Percentiles rank a stretch among this genome's conserved stretches.
phyloP scores from a whole-genome alignment of 257 asterid species.

The Primulina tabacum region DNA sequence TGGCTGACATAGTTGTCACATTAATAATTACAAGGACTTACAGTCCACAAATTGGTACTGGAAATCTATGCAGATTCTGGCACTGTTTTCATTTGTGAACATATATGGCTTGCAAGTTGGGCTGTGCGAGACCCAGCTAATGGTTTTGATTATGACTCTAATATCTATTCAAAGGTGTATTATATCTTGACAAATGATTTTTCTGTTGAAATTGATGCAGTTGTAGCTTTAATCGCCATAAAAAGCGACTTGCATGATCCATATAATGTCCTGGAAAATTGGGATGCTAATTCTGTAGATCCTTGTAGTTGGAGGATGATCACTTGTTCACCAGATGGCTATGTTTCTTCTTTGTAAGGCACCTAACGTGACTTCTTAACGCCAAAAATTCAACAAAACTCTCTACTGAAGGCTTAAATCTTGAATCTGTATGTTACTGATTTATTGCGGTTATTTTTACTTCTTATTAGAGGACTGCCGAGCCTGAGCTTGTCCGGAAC shows the following conservation, averaged over 20 bases:
- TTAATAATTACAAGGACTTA: too few relatives aligned
- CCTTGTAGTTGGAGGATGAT: slow-evolving; percentile 99
- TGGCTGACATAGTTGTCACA: too few relatives aligned
- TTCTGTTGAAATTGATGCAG: slow-evolving; percentile 37
- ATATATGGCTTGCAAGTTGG: too few relatives aligned
- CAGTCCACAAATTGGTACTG: too few relatives aligned
- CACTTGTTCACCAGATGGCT: slow-evolving; percentile 76
- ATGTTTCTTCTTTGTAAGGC: slow-evolving; percentile 87
- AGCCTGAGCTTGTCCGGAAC: slow-evolving; percentile 78
- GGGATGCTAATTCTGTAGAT: slow-evolving; percentile 97
- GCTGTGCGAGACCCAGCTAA: too few relatives aligned
- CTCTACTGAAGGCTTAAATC: background rate
- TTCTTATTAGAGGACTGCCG: slow-evolving; percentile 66
- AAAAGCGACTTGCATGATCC: slow-evolving; percentile 73
- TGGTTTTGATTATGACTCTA: too few relatives aligned
- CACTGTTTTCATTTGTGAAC: too few relatives aligned
- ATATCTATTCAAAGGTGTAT: background rate
- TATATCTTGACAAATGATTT: slow-evolving; percentile 3
- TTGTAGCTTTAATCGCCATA: slow-evolving; percentile 84
- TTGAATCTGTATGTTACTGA: slow-evolving; percentile 10
- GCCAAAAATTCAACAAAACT: background rate
- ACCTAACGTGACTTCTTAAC: background rate
- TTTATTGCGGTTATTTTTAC: slow-evolving; percentile 20
- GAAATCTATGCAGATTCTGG: too few relatives aligned
- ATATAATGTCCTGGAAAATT: slow-evolving; percentile 73